Conservation (phyloP, 2,329 filamentous ascomycete genomes). For the Alternaria alternata region DNA sequence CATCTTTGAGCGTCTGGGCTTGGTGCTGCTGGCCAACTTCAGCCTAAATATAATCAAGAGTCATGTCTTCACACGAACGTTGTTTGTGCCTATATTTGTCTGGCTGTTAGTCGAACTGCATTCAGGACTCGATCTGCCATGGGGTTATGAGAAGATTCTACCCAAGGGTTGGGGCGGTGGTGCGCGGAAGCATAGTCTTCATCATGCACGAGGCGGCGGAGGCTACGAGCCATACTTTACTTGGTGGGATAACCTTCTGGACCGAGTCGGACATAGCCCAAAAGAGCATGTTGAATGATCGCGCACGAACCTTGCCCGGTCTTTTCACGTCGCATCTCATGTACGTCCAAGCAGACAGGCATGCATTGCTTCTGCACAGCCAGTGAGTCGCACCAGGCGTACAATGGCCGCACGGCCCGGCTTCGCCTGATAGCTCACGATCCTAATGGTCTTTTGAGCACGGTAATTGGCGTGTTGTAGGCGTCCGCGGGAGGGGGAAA, state of each 20-base stretch:
- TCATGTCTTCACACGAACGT: not conserved
- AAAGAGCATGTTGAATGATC: constrained; percentile 1
- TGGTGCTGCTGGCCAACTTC: constrained; percentile 3
- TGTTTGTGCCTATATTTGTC: constrained; percentile 1
- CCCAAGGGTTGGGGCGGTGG: not conserved
- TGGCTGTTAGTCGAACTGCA: constrained; percentile 3
- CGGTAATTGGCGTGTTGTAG: not conserved
- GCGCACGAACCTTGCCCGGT: not conserved
- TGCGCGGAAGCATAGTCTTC: not conserved
- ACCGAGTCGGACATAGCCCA: not conserved
- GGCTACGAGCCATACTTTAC: constrained; percentile 1
- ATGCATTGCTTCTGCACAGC: not conserved
- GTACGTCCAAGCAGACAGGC: not conserved
- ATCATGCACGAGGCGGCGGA: constrained; percentile 2
- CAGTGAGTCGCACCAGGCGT: not conserved
- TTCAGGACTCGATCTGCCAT: constrained; percentile 1
- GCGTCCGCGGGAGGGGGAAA: not conserved
- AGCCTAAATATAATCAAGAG: not conserved
- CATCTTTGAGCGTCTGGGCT: not conserved
- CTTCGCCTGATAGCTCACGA: not conserved
- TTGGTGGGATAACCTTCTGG: not conserved
- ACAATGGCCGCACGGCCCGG: not conserved
- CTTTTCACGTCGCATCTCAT: not conserved
- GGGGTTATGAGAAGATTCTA: constrained; percentile 1
- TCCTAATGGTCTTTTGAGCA: not conserved